Evolutionary conservation across 1,284 basidiomycete species (phyloP).

Genomic region (Anthracocystis panici-leucophaei): DNA sequence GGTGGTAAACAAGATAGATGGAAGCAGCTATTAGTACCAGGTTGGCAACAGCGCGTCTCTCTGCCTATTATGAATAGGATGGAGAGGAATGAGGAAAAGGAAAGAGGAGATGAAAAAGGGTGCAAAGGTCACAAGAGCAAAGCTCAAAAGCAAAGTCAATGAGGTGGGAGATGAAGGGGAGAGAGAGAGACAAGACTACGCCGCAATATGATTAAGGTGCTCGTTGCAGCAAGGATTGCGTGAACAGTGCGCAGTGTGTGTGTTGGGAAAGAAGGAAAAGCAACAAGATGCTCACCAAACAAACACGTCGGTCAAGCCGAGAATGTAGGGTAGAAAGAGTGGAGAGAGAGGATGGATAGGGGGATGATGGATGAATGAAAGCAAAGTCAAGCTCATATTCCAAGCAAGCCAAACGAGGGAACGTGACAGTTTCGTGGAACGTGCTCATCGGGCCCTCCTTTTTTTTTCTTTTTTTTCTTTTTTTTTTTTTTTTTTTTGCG

Average conservation of each 20-base stretch:
- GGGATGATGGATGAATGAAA: not conserved
- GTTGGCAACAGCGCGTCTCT: slow-evolving; percentile 18
- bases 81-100: not conserved
- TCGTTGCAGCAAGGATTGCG: not conserved
- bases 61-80: slow-evolving; percentile 17
- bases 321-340: too few relatives aligned
- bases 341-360: not conserved
- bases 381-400: slow-evolving; percentile 3
- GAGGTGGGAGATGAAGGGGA: not conserved
- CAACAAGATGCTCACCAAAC: slow-evolving; percentile 13
- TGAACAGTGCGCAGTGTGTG: not conserved
- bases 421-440: slow-evolving; percentile 45
- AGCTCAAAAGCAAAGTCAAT: slow-evolving; percentile 1
- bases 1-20: slow-evolving; percentile 32
- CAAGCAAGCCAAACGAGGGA: slow-evolving; percentile 10
- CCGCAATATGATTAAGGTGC: not conserved
- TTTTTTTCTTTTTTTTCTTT: not conserved
- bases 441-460: slow-evolving; percentile 21
- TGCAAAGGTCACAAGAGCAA: slow-evolving; percentile 14
- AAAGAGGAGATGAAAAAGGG: not conserved
- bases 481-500: not conserved
- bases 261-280: slow-evolving; percentile 1
- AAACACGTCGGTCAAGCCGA: slow-evolving; percentile 21
- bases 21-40: slow-evolving; percentile 39
- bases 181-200: not conserved